These are phyloP conservation scores for Torulaspora microellipsoides DNA, from an alignment of 805 yeast species.

Conservation along the genomic window DNA sequence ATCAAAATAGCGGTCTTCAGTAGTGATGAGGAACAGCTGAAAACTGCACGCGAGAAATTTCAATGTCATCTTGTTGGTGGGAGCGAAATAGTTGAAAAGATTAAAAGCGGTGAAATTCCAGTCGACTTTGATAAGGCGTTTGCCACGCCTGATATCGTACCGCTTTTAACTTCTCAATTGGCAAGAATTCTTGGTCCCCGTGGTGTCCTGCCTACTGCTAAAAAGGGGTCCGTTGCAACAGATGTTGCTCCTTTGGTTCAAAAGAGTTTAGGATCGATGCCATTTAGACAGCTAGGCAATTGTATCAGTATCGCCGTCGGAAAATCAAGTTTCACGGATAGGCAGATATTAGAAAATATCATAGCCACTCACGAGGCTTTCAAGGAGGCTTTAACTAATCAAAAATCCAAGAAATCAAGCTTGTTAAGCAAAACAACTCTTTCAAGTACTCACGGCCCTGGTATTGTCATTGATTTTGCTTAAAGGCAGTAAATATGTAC, in stretches of 20 bases:
- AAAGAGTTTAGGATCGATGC: conserved; percentile 59
- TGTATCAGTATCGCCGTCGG: conserved; percentile 67
- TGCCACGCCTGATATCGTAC: conserved; percentile 77
- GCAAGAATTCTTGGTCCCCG: conserved; percentile 85
- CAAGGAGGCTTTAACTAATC: conserved; percentile 46
- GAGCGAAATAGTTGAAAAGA: conserved; percentile 56
- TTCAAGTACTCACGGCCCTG: conserved; percentile 74
- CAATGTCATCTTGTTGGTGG: conserved; percentile 75
- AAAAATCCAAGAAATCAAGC: conserved; percentile 63
- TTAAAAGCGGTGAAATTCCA: conserved; percentile 46
- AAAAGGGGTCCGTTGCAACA: conserved; percentile 80
- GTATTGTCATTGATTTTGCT: conserved; percentile 58
- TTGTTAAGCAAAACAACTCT: conserved; percentile 64
- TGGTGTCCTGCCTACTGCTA: conserved; percentile 82
- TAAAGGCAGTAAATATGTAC: conserved; percentile 4
- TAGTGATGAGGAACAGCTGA: conserved; percentile 46
- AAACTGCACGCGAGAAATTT: conserved; percentile 45
- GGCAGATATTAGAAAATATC: conserved; percentile 67
- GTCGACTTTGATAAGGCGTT: conserved; percentile 68
- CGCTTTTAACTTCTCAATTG: conserved; percentile 52
- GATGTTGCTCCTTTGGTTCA: conserved; percentile 52
- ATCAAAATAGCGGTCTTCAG: conserved; percentile 69
- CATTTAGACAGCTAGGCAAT: conserved; percentile 70
- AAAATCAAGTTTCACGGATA: conserved; percentile 70
- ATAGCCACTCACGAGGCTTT: conserved; percentile 62